Evolutionary conservation across 2,329 filamentous ascomycete genomes (phyloP).

Genomic region (Trichoderma brevicompactum): DNA sequence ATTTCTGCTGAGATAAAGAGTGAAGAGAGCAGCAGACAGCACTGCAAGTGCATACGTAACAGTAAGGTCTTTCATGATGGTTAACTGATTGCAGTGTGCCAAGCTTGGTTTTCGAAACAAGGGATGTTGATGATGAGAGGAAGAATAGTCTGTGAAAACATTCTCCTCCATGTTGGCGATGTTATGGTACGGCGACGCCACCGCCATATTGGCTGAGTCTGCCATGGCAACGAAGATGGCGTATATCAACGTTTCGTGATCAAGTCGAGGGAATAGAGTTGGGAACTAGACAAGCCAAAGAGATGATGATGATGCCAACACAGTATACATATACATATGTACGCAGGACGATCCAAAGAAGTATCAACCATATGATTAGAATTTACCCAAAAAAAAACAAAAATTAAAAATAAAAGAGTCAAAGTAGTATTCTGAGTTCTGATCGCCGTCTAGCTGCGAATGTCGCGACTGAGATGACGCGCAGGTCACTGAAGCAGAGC

Average conservation of each 20-base stretch:
- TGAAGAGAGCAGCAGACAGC: constrained; percentile 38
- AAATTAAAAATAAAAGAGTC: background rate
- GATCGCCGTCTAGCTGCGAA: background rate
- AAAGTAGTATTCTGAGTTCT: background rate
- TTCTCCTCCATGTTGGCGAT: background rate
- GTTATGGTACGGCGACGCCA: background rate
- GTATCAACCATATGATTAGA: no score
- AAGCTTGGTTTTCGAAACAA: background rate
- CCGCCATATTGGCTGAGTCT: background rate
- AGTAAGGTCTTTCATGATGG: constrained; percentile 27
- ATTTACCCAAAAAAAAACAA: no score
- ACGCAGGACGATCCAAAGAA: no score
- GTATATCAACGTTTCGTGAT: background rate
- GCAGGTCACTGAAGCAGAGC: background rate
- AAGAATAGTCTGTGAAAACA: background rate
- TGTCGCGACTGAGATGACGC: background rate
- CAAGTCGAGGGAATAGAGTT: background rate
- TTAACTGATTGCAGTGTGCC: background rate
- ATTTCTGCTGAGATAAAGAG: constrained; percentile 38
- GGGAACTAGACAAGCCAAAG: background rate
- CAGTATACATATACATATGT: background rate
- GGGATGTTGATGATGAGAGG: background rate
- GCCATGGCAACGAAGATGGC: background rate
- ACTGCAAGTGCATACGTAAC: constrained; percentile 34
- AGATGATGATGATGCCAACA: background rate